Evolutionary conservation across 192 early-diverging fungal genomes (phyloP), one percentile per base, ranked within the genome.

Genomic region (Umbelopsis sp.): DNA sequence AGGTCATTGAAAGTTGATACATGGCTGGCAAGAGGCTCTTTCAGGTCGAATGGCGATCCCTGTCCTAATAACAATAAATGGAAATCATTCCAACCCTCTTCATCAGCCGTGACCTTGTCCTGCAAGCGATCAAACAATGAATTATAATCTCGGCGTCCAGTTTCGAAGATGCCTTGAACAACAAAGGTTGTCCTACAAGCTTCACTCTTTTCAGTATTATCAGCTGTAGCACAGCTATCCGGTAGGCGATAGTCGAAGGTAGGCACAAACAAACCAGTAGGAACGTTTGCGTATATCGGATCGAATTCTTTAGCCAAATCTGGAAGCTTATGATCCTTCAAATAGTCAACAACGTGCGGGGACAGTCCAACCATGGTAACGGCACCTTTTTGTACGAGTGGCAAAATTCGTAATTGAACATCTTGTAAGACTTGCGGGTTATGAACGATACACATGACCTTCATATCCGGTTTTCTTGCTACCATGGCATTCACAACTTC

Each of bases 321-420:
- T 21, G 43, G 41, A 9, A 67, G 34, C 21, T 8, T 43, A 10
- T 20, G 20, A 11, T 44, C 32, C 24, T 67, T 45, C 1, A 67
- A 21, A 45, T 45, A 67, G 0, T 67, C 43, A 25, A 21, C 66
- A 25, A 67, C 66, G 45, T 67, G 66, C 20, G 66, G 66, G 16
- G 66, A 67, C 3, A 67, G 66, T 1, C 66, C 66, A 16, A 67
- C 66, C 66, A 67, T 67, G 21, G 38, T 67, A 10, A 67, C 6
- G 24, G 45, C 21, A 21, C 43, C 38, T 67, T 67, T 67, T 34
- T 44, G 12, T 8, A n/a, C 66, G 29, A 67, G 26, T 20, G 66
- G 45, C 14, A 26, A 45, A 2, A 67, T 24, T 3, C 17, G 36
- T 26, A 41, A 36, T 3, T 67, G 38, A 11, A 67, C n/a, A 5